Base-by-base conservation (phyloP, 495 filamentous ascomycete genomes). In the Neurospora sublineolata region DNA sequence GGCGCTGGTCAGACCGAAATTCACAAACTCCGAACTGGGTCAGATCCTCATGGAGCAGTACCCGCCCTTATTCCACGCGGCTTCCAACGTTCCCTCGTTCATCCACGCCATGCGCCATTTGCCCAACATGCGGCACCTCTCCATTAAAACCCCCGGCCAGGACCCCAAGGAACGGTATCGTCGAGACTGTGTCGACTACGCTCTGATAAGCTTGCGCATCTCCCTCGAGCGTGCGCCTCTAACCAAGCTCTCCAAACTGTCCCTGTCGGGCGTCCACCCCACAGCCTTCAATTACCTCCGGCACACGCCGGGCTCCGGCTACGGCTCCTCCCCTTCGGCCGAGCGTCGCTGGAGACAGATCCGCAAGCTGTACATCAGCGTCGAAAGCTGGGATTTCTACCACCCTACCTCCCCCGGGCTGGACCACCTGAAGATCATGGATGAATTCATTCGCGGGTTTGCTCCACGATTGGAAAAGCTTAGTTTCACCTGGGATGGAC, bases 41-140 rank as follows among this genome's bases (percentile, higher is more conserved):
- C 90, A 93, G 76, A 81, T 94, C 67, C 84, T 94, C 42, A 89
- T 91, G 41, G 86, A 91, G 75, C 92, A 94, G 78, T 94, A 93
- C 75, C 89, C 91, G 41, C 90, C 92, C 8, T 80, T 94, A 8
- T 95, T 94, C 82, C 92, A 94, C 75, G 89, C 92, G 5, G 91
- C 92, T n/a, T 92, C 90, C 67, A 93, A 95, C 75, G 88, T 94
- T 14, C 85, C 90, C 6, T 89, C 91, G 40, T 94, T 94, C 82
- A 88, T 93, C 37, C 84, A 85, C 69, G 90, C 90, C 60, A 85
- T 94, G 74, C 84, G 85, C 20, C 78, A 86, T 44, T 79, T 94
- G 72, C 81, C 86, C 38, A 87, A 87, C 75, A 83, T 95, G 74
- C 83, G 85, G 44, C 91, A 92, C 77, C 83, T 94, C 69, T 87